Evolutionary conservation across 306 rosid species (phyloP), one percentile per base, ranked within the genome.

Genomic region (Rosa chinensis): DNA sequence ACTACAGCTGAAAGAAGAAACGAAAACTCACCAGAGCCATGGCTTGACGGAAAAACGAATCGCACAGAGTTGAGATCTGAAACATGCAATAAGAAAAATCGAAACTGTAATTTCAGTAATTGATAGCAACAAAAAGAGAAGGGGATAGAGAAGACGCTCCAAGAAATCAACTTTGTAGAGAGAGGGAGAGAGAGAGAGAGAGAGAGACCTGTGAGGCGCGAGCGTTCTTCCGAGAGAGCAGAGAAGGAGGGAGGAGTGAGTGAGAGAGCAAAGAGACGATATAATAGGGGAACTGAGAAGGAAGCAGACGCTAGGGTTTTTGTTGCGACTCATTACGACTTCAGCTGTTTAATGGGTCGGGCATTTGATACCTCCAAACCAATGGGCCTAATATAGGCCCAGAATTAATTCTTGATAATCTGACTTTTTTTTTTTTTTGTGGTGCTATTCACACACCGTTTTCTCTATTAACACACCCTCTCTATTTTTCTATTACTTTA

Each of bases 21-120:
- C 18, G 52, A 64, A 1, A n/a, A 85, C 96, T 84, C 83, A 88
- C 94, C 90, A 93, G 88, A 81, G 92, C 90, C 97, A 93, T 93
- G 80, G 89, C 91, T 90, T 82, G 63, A n/a, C 56, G 80, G 82
- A 84, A 81, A 82, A 80, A 77, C 67, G 85, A 39, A 79, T 81
- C 67, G 77, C 90, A 42, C 87, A 44, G 71, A 84, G 35, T 42
- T 32, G 78, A 82, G 96, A 93, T 88, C 94, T 87, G 89, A 67
- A 61, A 42, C 72, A 74, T 58, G 78, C 23, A 83, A 61, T 25
- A 72, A 44, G 25, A 81, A 63, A 52, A 13, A n/a, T 4, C 16
- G 2, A 40, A 9, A 32, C 11, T 6, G 4, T 4, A 42, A 21
- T 1, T 43, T 72, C 66, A 64, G 64, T 3, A 32, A 82, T 40